These are phyloP conservation scores for Gossypium arboreum DNA, from an alignment of 345 rosid species.

Conservation along the genomic window DNA sequence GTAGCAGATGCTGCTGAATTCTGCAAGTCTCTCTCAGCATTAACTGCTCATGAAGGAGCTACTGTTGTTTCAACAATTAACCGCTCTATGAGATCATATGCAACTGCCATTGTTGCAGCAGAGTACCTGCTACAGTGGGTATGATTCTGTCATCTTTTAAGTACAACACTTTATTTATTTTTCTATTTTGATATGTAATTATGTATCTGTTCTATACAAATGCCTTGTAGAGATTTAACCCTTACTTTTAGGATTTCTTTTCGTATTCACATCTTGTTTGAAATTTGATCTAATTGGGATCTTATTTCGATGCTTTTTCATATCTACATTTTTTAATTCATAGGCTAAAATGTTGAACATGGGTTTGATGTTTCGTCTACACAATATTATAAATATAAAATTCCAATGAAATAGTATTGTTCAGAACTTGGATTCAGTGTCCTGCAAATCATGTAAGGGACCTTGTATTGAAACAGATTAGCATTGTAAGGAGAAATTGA, in stretches of 20 bases:
- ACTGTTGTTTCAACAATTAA: slow-evolving; percentile 74
- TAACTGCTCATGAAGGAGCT: slow-evolving; percentile 67
- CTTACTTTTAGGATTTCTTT: background rate
- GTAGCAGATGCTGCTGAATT: slow-evolving; percentile 89
- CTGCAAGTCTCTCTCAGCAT: slow-evolving; percentile 76
- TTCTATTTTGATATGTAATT: background rate
- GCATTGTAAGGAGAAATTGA: background rate
- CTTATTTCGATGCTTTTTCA: background rate
- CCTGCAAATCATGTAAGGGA: background rate
- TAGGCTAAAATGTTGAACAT: background rate
- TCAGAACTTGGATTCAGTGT: background rate
- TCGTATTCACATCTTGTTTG: background rate
- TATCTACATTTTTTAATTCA: background rate
- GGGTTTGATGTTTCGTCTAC: background rate
- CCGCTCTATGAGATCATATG: slow-evolving; percentile 82
- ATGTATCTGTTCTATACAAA: background rate
- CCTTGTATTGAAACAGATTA: background rate
- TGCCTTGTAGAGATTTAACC: background rate
- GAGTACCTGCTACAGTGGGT: slow-evolving; percentile 92
- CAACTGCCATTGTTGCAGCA: slow-evolving; percentile 79
- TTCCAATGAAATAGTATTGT: background rate
- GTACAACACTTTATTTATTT: background rate
- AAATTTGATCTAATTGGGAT: background rate
- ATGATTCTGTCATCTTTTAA: slow-evolving; percentile 16
- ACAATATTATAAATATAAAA: background rate